Evolutionary conservation across 169 alveolate genomes (phyloP), one percentile per base, ranked within the genome.

Genomic region (Plasmodium vinckei): DNA sequence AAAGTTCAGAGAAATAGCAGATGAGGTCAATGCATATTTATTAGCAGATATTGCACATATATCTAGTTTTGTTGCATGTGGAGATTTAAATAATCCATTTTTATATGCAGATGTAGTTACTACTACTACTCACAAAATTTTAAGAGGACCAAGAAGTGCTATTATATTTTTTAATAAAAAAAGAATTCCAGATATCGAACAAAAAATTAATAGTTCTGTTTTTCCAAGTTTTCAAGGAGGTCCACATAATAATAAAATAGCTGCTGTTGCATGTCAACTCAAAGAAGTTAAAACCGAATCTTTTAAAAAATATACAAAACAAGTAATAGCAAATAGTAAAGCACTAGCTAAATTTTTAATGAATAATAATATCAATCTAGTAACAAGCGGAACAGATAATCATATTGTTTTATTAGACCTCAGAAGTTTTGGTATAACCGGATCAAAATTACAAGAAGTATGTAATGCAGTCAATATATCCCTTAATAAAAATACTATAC

Each of bases 31-130:
- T 33, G 99, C 99, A 6, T 93, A 95, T 79, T 95, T 99, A 57
- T 75, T 98, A 94, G 98, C 98, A 54, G 99, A 99, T 92, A 98
- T 99, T 94, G 98, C 99, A 3, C 99, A 99, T 92, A 96, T 97
- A 63, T 89, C 98, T 46, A 99, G 99, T 21, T 89, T 98, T 73
- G 96, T 98, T 25, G 99, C 99, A 19, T 98, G 98, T 6, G 95
- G 92, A 9, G 94, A 88, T 21, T 94, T 96, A 69, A 98, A 98
- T 2, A 94, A 97, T 10, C 99, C 99, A 27, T 96, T 96, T 51
- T 94, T 94, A 69, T 92, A 96, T 88, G 96, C 98, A 49, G 98
- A 99, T 88, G 97, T 98, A n/a, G 99, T 99, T 47, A 98, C 99
- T 17, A 96, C 97, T 44, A 98, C 99, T n/a, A 98, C 99, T 9